A percentile compares a stretch with the other conserved stretches of the same genome.
Conservation (phyloP, 331 rosid genomes). For the Rosa hybrid region DNA sequence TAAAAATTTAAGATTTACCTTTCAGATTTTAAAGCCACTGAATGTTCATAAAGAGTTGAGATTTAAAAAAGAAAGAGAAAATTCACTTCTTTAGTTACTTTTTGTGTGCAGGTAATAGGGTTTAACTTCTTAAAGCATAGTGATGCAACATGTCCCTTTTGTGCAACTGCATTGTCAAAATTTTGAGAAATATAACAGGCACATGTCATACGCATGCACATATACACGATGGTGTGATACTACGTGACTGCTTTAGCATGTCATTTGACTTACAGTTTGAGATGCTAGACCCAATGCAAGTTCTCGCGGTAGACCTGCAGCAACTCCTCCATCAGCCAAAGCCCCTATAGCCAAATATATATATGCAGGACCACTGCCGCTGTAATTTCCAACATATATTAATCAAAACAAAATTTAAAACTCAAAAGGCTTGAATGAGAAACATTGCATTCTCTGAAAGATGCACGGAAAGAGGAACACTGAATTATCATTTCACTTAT, state of each 20-base stretch:
- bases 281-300: slow-evolving; percentile 88
- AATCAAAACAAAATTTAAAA: not conserved
- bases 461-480: not conserved
- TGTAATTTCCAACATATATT: slow-evolving; percentile 40
- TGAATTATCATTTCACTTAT: not conserved
- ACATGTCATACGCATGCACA: not conserved
- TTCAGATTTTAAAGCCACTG: slow-evolving; percentile 4
- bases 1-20: not conserved
- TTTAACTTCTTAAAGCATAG: not conserved
- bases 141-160: not conserved
- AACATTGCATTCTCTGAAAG: not conserved
- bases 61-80: not conserved
- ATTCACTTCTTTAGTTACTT: not conserved
- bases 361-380: slow-evolving; percentile 95
- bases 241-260: not conserved
- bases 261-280: slow-evolving; percentile 75
- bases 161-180: not conserved
- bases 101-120: not conserved
- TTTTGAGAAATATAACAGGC: slow-evolving; percentile 1
- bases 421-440: too few species aligned
- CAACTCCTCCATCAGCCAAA: slow-evolving; percentile 98
- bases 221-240: not conserved
- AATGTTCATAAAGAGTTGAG: not conserved
- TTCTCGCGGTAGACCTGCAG: slow-evolving; percentile 95
- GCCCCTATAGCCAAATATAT: slow-evolving; percentile 87